A percentile compares a stretch with the other conserved stretches of the same genome.
phyloP scores from a whole-genome alignment of 768 basidiomycete species.

The Tephrocybe sp. region DNA sequence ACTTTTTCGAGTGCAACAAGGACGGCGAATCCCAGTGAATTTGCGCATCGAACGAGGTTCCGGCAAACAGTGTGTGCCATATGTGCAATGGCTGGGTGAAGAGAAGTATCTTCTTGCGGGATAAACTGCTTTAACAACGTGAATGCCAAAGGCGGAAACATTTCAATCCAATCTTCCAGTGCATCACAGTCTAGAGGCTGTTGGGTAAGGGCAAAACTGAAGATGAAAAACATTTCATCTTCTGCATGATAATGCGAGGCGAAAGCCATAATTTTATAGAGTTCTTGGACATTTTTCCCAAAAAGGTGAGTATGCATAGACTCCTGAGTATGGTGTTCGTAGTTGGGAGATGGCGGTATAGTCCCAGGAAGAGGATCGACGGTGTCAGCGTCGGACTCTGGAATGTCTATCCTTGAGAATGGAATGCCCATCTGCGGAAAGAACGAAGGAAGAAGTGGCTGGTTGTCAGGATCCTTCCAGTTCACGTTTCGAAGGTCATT shows the following conservation, averaged over 20 bases:
- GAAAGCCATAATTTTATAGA: slow-evolving; percentile 36
- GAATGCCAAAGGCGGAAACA: slow-evolving; percentile 52
- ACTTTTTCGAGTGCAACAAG: slow-evolving; percentile 61
- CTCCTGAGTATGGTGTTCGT: slow-evolving; percentile 21
- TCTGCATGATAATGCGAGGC: slow-evolving; percentile 51
- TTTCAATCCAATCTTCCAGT: slow-evolving; percentile 42
- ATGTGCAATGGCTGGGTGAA: slow-evolving; percentile 29
- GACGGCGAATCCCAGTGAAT: slow-evolving; percentile 49
- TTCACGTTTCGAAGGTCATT: slow-evolving; percentile 39
- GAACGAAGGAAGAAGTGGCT: slow-evolving; percentile 27
- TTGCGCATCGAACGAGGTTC: slow-evolving; percentile 53
- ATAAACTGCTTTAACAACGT: slow-evolving; percentile 46
- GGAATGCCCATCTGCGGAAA: slow-evolving; percentile 20
- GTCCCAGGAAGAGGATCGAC: slow-evolving; percentile 10
- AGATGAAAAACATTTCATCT: slow-evolving; percentile 50
- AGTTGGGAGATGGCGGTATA: background rate
- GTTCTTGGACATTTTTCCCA: slow-evolving; percentile 23
- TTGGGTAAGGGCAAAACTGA: slow-evolving; percentile 33
- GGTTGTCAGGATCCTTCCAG: slow-evolving; percentile 30
- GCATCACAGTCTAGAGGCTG: slow-evolving; percentile 25
- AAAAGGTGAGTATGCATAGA: slow-evolving; percentile 25
- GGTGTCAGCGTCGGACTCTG: background rate
- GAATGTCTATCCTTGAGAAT: slow-evolving; percentile 7
- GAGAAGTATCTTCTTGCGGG: slow-evolving; percentile 31
- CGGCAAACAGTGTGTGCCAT: slow-evolving; percentile 35